Evolutionary conservation across 2,329 filamentous ascomycete species (phyloP), one percentile per base, ranked within the genome.

Genomic region (Rutstroemia sydowiana): DNA sequence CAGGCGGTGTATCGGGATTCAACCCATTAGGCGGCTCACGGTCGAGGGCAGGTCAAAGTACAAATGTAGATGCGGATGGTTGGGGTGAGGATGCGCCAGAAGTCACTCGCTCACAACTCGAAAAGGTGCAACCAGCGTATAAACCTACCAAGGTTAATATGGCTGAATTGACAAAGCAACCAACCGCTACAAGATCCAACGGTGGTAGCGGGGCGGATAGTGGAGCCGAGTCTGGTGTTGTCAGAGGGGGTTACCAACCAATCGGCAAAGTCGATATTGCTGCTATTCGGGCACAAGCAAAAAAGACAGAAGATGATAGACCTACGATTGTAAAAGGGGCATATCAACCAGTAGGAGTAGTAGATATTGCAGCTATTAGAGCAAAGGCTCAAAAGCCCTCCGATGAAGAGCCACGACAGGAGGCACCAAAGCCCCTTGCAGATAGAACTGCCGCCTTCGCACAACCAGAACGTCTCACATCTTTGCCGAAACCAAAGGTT

Each of bases 211-310:
- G 68, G 48, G 64, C 67, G 34, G 70, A 78, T 43, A 74, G 79
- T 44, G 68, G 70, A 31, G 60, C 52, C 3, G 68, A 70, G 16
- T 53, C 21, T 62, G 85, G 90, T 65, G 79, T 96, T 18, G 82
- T 97, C 47, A 87, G 73, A 64, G 93, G 93, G 41, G 85, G 79
- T 14, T 98, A 98, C 69, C 89, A 96, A 68, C 93, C 93, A 18
- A 75, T 98, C 61, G 93, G 93, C 52, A 97, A 96, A 72, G 87
- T 98, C n/a, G 91, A 98, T 65, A 97, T 98, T 70, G 87, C 86
- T 21, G 91, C 89, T 34, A 86, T 98, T 60, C 82, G 93, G 57
- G 84, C 76, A 67, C 88, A 78, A 73, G 90, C 71, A 65, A 84
- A 75, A 74, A 84, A 74, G 62, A 75, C 68, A 69, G 77, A 77